Percentiles rank a stretch among this genome's conserved stretches.
Evolutionary conservation across 805 yeast genomes (phyloP).

Genomic region (Priceomyces carsonii): DNA sequence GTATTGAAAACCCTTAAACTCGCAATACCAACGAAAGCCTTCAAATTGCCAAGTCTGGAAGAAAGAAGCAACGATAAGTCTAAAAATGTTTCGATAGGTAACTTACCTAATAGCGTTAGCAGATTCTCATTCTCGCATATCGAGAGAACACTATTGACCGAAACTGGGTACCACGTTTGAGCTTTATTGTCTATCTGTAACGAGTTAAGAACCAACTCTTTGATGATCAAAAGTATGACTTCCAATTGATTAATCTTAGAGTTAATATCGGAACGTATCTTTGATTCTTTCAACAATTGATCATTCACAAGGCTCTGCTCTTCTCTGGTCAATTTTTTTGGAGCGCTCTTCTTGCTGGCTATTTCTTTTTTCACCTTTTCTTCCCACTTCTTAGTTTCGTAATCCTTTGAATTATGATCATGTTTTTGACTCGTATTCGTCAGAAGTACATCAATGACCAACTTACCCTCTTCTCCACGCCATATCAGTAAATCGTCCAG

Average conservation of each 20-base stretch:
- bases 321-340: constrained; percentile 70
- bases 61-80: constrained; percentile 53
- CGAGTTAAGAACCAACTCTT: constrained; percentile 50
- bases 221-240: constrained; percentile 55
- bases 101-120: constrained; percentile 38
- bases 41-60: constrained; percentile 50
- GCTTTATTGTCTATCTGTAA: constrained; percentile 66
- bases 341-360: constrained; percentile 50
- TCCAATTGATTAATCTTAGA: constrained; percentile 33
- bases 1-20: constrained; percentile 59
- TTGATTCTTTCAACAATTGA: constrained; percentile 63
- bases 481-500: constrained; percentile 60
- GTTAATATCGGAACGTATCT: constrained; percentile 51
- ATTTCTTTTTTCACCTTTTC: constrained; percentile 75
- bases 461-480: constrained; percentile 66
- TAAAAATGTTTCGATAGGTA: constrained; percentile 53
- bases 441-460: constrained; percentile 63
- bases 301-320: constrained; percentile 64
- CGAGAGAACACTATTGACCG: constrained; percentile 51
- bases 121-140: constrained; percentile 39
- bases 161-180: constrained; percentile 69
- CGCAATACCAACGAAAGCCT: constrained; percentile 65
- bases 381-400: constrained; percentile 89
- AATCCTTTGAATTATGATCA: constrained; percentile 78
- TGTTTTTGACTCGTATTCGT: constrained; percentile 42